phyloP scores from a whole-genome alignment of 2,329 filamentous ascomycete species.

The Fusarium tanahbumbuense region DNA sequence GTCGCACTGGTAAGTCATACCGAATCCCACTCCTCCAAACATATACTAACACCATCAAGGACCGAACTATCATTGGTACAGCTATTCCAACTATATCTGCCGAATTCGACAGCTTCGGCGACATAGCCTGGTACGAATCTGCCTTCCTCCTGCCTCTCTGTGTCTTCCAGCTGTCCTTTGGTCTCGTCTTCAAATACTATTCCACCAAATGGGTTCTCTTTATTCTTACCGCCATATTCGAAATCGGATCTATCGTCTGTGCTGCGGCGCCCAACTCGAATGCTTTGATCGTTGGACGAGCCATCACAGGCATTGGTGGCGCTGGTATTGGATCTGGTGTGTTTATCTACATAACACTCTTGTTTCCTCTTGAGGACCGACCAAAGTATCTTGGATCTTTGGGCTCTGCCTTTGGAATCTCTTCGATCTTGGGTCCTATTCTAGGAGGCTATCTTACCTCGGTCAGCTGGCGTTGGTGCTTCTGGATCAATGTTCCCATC shows the following conservation, averaged over 20 bases:
- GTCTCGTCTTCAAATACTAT: constrained; percentile 29
- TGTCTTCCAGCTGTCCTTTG: constrained; percentile 30
- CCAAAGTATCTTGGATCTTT: constrained; percentile 15
- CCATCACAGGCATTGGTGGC: constrained; percentile 23
- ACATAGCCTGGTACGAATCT: constrained; percentile 30
- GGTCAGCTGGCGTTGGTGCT: constrained; percentile 29
- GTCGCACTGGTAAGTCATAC: not conserved
- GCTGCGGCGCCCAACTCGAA: constrained; percentile 22
- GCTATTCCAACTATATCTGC: constrained; percentile 29
- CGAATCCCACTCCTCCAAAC: rapidly evolving
- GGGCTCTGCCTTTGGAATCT: constrained; percentile 4
- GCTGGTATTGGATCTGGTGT: constrained; percentile 24
- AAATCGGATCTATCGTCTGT: constrained; percentile 16
- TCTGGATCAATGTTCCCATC: constrained; percentile 32
- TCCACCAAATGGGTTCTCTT: constrained; percentile 28
- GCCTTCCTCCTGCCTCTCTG: constrained; percentile 30
- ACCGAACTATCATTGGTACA: constrained; percentile 28
- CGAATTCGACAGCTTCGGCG: constrained; percentile 29
- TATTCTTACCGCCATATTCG: constrained; percentile 6
- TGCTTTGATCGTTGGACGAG: constrained; percentile 19
- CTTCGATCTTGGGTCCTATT: constrained; percentile 18
- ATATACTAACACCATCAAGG: not conserved
- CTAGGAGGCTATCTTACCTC: constrained; percentile 27
- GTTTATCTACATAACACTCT: constrained; percentile 15
- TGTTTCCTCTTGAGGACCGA: constrained; percentile 16